Conservation (phyloP, 768 basidiomycete genomes). For the Porphyrellus cyaneotinctus region DNA sequence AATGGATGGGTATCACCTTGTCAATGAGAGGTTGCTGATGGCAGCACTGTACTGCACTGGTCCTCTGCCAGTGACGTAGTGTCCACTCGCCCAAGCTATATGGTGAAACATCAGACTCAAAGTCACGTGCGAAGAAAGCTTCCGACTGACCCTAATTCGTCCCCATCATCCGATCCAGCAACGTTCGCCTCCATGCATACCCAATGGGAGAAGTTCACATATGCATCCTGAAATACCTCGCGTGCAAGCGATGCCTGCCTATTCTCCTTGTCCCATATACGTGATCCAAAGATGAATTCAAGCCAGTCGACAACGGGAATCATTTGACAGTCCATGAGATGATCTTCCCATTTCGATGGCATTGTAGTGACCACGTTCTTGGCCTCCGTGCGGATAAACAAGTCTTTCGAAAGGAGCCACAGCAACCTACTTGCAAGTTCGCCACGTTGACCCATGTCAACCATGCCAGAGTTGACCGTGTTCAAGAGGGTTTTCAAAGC, state of each 20-base stretch:
- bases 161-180: not conserved
- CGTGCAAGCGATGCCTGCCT: not conserved
- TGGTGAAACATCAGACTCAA: not conserved
- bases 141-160: not conserved
- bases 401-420: constrained; percentile 7
- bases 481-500: not conserved
- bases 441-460: constrained; percentile 3
- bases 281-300: constrained; percentile 8
- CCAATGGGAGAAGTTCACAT: constrained; percentile 15
- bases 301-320: constrained; percentile 11
- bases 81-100: constrained; percentile 5
- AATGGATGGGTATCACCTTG: no score
- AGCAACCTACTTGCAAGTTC: constrained; percentile 2
- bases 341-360: not conserved
- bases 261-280: not conserved
- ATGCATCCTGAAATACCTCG: constrained; percentile 4
- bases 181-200: constrained; percentile 10
- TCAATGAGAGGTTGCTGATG: constrained; percentile 6
- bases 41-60: constrained; percentile 18
- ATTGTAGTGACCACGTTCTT: not conserved
- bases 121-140: not conserved
- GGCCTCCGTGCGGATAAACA: not conserved
- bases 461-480: constrained; percentile 5
- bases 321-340: constrained; percentile 12
- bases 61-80: constrained; percentile 10